Evolutionary conservation across 2,329 filamentous ascomycete species (phyloP).

Genomic region (Hypoxylon sp.): DNA sequence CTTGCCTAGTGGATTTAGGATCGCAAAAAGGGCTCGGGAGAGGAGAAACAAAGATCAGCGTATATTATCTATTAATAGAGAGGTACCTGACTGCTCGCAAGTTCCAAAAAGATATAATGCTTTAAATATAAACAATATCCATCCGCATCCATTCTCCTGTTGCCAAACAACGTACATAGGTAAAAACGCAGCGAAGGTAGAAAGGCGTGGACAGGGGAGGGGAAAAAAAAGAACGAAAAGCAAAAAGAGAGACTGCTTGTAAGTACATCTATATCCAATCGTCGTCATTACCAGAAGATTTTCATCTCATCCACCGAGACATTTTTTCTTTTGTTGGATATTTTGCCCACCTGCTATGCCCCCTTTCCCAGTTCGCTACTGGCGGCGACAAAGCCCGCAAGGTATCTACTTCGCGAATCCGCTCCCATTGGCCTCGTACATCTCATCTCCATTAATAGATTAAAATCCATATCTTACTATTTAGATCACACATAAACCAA

Average conservation of each 20-base stretch:
- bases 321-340: slow-evolving; percentile 13
- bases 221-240: neutral
- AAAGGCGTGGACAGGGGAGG: neutral
- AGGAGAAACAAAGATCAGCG: slow-evolving; percentile 13
- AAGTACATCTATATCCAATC: slow-evolving; percentile 38
- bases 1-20: slow-evolving; percentile 6
- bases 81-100: slow-evolving; percentile 6
- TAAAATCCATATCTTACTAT: slow-evolving; percentile 2
- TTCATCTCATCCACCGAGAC: slow-evolving; percentile 10
- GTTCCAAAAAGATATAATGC: slow-evolving; percentile 13
- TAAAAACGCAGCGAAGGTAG: slow-evolving; percentile 6
- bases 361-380: slow-evolving; percentile 6
- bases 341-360: slow-evolving; percentile 16
- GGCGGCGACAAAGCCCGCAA: neutral
- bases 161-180: slow-evolving; percentile 5
- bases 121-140: slow-evolving; percentile 31
- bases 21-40: neutral
- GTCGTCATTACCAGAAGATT: slow-evolving; percentile 19
- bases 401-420: neutral
- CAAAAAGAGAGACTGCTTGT: slow-evolving; percentile 30
- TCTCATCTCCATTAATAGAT: slow-evolving; percentile 4
- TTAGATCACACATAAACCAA: slow-evolving; percentile 5
- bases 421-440: slow-evolving; percentile 2
- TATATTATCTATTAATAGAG: slow-evolving; percentile 16
- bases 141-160: slow-evolving; percentile 20